Base-by-base conservation (phyloP, 2,329 filamentous ascomycete species). In the Cladophialophora yegresii region DNA sequence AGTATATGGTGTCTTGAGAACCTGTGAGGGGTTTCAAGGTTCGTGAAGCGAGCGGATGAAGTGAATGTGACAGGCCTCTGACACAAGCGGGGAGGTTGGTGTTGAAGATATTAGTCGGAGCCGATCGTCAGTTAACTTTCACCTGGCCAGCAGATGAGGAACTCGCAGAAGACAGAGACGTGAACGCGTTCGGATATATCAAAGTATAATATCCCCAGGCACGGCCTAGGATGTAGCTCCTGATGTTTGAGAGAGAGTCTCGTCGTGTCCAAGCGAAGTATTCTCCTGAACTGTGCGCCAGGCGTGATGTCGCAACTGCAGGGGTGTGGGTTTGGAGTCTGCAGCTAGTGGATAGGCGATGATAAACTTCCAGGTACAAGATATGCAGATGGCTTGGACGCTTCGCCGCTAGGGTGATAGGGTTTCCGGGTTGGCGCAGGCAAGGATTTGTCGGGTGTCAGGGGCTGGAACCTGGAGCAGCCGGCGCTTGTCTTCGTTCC, bases 241-340 rank as follows among this genome's bases (percentile, higher is more conserved):
- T 66, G 49, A 62, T 66, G 66, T 68, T 68, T 68, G 66, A 68
- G 66, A 61, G 59, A 61, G 64, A 64, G 61, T 62, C 66, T 58
- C 57, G 56, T 65, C 54, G 64, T 66, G 58, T 63, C 22, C 58
- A 61, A 61, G 49, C 58, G 58, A 54, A 43, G 50, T 40, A 5
- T 26, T 55, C 66, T 63, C 66, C 66, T 68, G 66, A 68, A 68
- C 59, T 62, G 55, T 66, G 66, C 64, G 62, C 64, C 58, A 54
- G 57, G 51, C 65, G 59, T 66, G 61, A 66, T 66, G 66, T 66
- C 57, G 66, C 56, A 66, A 61, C 55, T 64, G 66, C 66, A 55
- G 56, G n/a, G 36, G 28, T 51, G 66, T 62, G 64, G 64, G 53
- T 64, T 47, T 49, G 59, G 50, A 28, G n/a, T 43, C 60, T 54